Base-by-base conservation (phyloP, 2,329 filamentous ascomycete species). In the Apiospora kogelbergensis region DNA sequence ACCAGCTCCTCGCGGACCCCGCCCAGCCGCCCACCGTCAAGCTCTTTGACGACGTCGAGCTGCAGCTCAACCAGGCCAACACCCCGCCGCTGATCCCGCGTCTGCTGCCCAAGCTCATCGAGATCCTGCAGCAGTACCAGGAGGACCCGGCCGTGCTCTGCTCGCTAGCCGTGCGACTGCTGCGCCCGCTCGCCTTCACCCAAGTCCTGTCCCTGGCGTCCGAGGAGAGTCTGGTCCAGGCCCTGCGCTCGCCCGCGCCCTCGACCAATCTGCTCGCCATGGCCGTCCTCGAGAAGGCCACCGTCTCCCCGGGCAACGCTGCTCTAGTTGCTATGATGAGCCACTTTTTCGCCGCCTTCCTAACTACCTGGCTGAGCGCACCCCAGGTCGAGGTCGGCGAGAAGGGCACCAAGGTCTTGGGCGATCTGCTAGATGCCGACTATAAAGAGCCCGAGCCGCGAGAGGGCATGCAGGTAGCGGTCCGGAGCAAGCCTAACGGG, bases 201-300 rank as follows among this genome's bases (percentile, higher is more conserved):
- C 81, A 86, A 60, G 80, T 84, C 20, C 80, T 90, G 71, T 79
- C 82, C 1, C 77, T 90, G 9, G 86, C 87, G 13, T 83, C 86
- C 30, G 81, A 85, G 57, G 81, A 84, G 6, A 80, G 84, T 17
- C 76, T 90, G 3, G 78, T 88, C 64, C 80, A 81, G 45, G 88
- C 88, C 30, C 80, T 90, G 20, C 77, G 78, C 63, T 89, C 88
- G 1, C 83, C 86, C 1, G 81, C 86, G 0, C 83, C 87, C 0
- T 85, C 86, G 2, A 86, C 86, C 40, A 89, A 88, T 74, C 79
- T 89, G 20, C 84, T 91, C 30, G 88, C 84, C 73, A 81, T 91
- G 72, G 78, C 83, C 67, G 81, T 90, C 67, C 74, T 90, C 37
- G 80, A 85, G 70, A 90, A 90, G 73, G 88, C 87, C 4, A 79